Base-by-base conservation (phyloP, 495 filamentous ascomycete genomes). In the Tuber calosporum region DNA sequence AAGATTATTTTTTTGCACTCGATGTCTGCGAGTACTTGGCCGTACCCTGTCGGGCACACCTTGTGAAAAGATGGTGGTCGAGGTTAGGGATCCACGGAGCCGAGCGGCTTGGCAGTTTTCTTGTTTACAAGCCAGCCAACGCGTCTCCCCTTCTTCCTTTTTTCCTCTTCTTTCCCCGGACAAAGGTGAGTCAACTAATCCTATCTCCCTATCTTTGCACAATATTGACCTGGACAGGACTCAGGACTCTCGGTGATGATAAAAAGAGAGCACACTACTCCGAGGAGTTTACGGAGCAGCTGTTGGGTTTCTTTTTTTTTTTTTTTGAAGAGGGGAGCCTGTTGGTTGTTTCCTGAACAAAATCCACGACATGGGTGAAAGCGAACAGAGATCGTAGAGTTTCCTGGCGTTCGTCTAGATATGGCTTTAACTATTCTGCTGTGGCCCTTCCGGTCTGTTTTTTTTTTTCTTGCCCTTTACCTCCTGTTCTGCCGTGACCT, bases 201-300 rank as follows among this genome's bases (percentile, higher is more conserved):
- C 26, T 34, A 62, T 34, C 53, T 15, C 13, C 7, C 11, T 62
- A 62, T 15, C 4, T 62, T 62, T 34, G 53, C 13, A 5, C 53
- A 19, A 62, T 30, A n/a, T 26, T 62, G 34, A 62, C 53, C 11
- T 17, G 13, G 53, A 34, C 53, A 62, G 53, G 4, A 17, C 53
- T 6, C 53, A 62, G 53, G 53, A 62, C 34, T 34, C 53, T 62
- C 53, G 13, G 53, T 62, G 53, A 62, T 62, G 53, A 62, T 62
- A 62, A 62, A 62, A 62, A 62, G 53, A 62, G 53, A 62, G 53
- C 53, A 34, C 53, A 62, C 53, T 62, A 62, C 53, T 62, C 26
- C 26, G 53, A 62, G 53, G 53, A 62, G 13, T 62, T 62, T 34
- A 17, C 26, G 53, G 30, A 17, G 13, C 5, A 62, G 53, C 53